phyloP scores from a whole-genome alignment of 169 alveolate species.

The Perkinsus marinus region DNA sequence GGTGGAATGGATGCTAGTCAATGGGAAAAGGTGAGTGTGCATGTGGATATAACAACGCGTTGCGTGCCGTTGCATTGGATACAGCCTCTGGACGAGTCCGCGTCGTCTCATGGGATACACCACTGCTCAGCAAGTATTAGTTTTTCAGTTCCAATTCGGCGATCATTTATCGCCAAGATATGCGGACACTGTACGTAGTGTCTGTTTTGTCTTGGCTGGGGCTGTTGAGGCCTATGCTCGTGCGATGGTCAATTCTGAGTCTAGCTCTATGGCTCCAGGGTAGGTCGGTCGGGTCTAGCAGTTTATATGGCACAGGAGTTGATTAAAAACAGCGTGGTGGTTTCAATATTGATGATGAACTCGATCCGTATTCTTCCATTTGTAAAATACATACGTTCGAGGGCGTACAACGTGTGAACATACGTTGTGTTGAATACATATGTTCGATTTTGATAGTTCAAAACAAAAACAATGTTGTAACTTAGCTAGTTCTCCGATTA shows the following conservation, averaged over 20 bases:
- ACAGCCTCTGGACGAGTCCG: background rate
- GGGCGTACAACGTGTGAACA: too few species aligned
- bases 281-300: background rate
- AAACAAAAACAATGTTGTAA: too few species aligned
- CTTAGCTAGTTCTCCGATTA: too few species aligned
- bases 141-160: background rate
- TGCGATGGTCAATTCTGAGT: background rate
- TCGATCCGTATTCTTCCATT: too few species aligned
- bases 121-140: background rate
- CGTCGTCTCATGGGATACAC: background rate
- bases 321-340: too few species aligned
- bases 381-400: too few species aligned
- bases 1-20: background rate
- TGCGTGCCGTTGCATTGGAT: background rate
- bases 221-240: background rate
- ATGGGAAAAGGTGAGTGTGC: background rate
- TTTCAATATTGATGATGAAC: too few species aligned
- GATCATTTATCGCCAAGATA: background rate
- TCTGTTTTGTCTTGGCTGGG: background rate
- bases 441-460: too few species aligned
- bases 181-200: background rate
- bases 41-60: too few species aligned
- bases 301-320: too few species aligned
- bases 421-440: too few species aligned
- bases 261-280: background rate